Conservation (phyloP, 164 flowering plant genomes). For the Buxus sempervirens region DNA sequence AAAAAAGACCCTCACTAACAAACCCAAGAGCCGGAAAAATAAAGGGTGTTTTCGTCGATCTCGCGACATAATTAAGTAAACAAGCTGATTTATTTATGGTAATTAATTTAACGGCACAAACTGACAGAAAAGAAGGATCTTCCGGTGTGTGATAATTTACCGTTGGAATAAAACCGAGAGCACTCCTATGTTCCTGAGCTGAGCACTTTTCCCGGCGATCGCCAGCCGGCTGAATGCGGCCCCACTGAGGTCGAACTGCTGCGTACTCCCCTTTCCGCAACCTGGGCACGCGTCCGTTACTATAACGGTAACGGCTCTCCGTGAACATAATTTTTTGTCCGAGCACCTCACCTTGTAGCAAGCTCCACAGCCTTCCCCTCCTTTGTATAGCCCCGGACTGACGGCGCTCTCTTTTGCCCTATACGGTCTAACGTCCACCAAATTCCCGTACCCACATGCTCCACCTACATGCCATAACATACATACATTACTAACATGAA, state of each 20-base stretch:
- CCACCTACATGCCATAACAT: slow-evolving; percentile 53
- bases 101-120: too few relatives aligned
- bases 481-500: neutral
- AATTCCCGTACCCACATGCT: slow-evolving; percentile 93
- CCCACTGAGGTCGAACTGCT: slow-evolving; percentile 95
- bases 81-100: too few relatives aligned
- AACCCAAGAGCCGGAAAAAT: too few relatives aligned
- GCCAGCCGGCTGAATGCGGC: slow-evolving; percentile 94
- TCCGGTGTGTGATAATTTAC: slow-evolving; percentile 44
- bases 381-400: slow-evolving; percentile 70
- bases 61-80: too few relatives aligned
- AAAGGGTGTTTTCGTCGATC: neutral
- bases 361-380: slow-evolving; percentile 96
- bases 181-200: slow-evolving; percentile 77
- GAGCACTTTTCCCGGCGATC: slow-evolving; percentile 46
- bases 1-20: too few relatives aligned
- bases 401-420: slow-evolving; percentile 89
- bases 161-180: slow-evolving; percentile 63
- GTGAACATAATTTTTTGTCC: slow-evolving; percentile 65
- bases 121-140: neutral
- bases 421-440: slow-evolving; percentile 84
- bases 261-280: slow-evolving; percentile 54
- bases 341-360: slow-evolving; percentile 89
- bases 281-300: slow-evolving; percentile 96
- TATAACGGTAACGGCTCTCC: slow-evolving; percentile 83